A percentile compares a stretch with the other conserved stretches of the same genome.
Conservation (phyloP, 73 alveolate species). For the Stentor coeruleus region DNA sequence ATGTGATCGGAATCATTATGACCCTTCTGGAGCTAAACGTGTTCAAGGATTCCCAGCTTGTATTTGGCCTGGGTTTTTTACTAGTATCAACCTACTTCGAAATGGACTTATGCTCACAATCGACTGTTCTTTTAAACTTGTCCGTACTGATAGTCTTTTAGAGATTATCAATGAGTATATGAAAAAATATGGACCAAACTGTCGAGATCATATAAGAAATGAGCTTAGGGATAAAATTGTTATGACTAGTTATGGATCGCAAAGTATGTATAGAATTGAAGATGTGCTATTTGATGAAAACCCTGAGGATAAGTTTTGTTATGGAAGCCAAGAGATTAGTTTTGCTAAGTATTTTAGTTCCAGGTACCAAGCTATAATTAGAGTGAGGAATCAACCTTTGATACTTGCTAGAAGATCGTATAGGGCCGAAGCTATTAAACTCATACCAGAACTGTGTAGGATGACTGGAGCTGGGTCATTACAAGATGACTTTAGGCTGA, state of each 20-base stretch:
- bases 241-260: neutral
- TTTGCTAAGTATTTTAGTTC: neutral
- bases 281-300: constrained; percentile 10
- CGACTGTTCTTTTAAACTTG: constrained; percentile 49
- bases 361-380: neutral
- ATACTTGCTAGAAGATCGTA: neutral
- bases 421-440: constrained; percentile 43
- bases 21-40: neutral
- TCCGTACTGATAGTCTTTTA: constrained; percentile 53
- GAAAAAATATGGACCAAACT: neutral
- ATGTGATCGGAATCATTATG: neutral
- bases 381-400: neutral
- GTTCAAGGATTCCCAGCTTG: neutral
- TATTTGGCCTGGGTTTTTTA: constrained; percentile 32
- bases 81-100: constrained; percentile 31
- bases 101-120: constrained; percentile 48
- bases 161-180: constrained; percentile 36
- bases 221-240: neutral
- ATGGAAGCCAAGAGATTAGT: neutral
- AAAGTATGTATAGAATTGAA: neutral
- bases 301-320: neutral
- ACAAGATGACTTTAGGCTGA: constrained; percentile 63
- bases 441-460: constrained; percentile 83
- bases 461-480: constrained; percentile 90
- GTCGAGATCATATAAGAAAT: neutral